Conservation (phyloP, 78 protist species). For the Dictyostelium brefeldianum region DNA sequence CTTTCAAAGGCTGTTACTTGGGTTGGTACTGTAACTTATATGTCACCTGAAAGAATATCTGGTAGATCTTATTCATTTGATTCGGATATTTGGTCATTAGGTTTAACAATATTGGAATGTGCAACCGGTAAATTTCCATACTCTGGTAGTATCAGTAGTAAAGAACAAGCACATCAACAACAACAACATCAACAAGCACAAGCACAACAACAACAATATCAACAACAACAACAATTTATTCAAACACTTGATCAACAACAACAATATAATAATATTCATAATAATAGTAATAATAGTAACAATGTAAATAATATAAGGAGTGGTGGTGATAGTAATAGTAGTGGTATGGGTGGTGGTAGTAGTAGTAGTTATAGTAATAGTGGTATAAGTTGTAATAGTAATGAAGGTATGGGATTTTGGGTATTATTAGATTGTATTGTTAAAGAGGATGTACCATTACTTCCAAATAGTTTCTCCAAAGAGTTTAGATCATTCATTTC, state of each 20-base stretch:
- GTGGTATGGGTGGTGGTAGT: not conserved
- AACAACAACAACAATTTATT: not conserved
- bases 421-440: slow-evolving; percentile 82
- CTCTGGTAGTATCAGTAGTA: not conserved
- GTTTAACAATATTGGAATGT: slow-evolving; percentile 87
- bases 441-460: slow-evolving; percentile 66
- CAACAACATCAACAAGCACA: not conserved
- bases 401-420: slow-evolving; percentile 81
- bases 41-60: slow-evolving; percentile 91
- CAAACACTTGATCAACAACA: not conserved
- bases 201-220: not conserved
- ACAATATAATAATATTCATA: not conserved
- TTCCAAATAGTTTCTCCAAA: slow-evolving; percentile 39
- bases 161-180: not conserved
- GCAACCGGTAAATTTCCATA: slow-evolving; percentile 89
- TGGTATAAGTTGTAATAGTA: not conserved
- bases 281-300: slow-evolving; percentile 12
- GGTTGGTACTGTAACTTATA: slow-evolving; percentile 91
- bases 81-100: slow-evolving; percentile 91
- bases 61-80: slow-evolving; percentile 84
- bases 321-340: not conserved
- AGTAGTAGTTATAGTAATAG: not conserved
- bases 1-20: slow-evolving; percentile 82
- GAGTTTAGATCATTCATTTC: slow-evolving; percentile 75
- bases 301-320: not conserved